A percentile compares a stretch with the other conserved stretches of the same genome.
Conservation (phyloP, 176 grass and related monocot species). For the Oryza glumipatula region DNA sequence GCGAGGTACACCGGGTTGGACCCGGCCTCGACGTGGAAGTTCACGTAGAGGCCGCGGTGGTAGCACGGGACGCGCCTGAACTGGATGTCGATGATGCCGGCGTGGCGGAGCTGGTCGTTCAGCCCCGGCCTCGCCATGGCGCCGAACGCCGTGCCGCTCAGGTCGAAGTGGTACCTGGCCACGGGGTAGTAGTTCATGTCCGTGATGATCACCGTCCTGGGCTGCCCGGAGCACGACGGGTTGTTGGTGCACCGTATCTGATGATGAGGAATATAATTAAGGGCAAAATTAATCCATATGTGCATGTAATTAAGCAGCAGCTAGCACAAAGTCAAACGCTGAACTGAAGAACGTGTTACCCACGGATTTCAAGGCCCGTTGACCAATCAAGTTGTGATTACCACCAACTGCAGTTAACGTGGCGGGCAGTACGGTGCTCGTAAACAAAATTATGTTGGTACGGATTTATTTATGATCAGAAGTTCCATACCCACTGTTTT, state of each 20-base stretch:
- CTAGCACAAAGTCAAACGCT: not conserved
- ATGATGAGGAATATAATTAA: not conserved
- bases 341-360: not conserved
- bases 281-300: no score
- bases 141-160: conserved; percentile 63
- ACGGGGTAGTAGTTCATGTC: conserved; percentile 75
- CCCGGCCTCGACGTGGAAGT: conserved; percentile 59
- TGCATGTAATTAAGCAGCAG: no score
- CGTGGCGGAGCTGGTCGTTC: conserved; percentile 57
- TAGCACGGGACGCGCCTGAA: conserved; percentile 48
- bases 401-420: not conserved
- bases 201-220: conserved; percentile 49
- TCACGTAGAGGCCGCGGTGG: conserved; percentile 29
- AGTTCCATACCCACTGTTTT: not conserved
- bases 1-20: conserved; percentile 72
- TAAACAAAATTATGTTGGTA: no score
- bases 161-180: conserved; percentile 63
- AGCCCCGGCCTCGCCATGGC: conserved; percentile 39
- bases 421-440: not conserved
- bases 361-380: not conserved
- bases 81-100: conserved; percentile 64
- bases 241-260: conserved; percentile 52
- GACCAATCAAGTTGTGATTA: not conserved
- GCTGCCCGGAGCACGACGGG: conserved; percentile 42
- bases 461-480: not conserved